phyloP scores from a whole-genome alignment of 2,329 filamentous ascomycete species.

The Botrytis pseudocinerea region DNA sequence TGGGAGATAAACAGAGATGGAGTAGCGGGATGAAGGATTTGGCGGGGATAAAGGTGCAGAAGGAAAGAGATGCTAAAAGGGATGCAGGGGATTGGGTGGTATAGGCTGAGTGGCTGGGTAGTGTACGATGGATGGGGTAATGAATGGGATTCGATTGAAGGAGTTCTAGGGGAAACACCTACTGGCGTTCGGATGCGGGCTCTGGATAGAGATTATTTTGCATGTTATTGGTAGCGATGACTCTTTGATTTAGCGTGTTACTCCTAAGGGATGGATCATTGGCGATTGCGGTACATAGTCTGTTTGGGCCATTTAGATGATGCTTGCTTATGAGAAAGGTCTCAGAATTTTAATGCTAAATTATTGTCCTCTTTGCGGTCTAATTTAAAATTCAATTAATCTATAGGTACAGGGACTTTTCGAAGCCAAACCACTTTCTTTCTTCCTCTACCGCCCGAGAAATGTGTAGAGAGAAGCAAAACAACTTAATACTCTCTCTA shows the following conservation, averaged over 20 bases:
- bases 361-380: not conserved
- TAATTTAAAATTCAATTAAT: not conserved
- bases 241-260: not conserved
- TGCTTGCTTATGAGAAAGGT: not conserved
- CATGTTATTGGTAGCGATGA: not conserved
- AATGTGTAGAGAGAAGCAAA: not conserved
- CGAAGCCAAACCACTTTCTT: not conserved
- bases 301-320: not conserved
- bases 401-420: not conserved
- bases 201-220: not conserved
- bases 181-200: not conserved
- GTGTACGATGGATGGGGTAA: not conserved
- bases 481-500: not conserved
- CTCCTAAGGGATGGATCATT: not conserved
- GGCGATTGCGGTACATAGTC: not conserved
- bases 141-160: not conserved
- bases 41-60: not conserved
- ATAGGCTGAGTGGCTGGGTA: not conserved
- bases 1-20: not conserved
- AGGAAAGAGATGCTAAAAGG: not conserved
- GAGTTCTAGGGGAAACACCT: not conserved
- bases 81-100: not conserved
- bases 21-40: not conserved
- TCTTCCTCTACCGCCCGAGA: not conserved
- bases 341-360: not conserved